phyloP scores from a whole-genome alignment of 208 protist species.

The Leptomonas pyrrhocoris region DNA sequence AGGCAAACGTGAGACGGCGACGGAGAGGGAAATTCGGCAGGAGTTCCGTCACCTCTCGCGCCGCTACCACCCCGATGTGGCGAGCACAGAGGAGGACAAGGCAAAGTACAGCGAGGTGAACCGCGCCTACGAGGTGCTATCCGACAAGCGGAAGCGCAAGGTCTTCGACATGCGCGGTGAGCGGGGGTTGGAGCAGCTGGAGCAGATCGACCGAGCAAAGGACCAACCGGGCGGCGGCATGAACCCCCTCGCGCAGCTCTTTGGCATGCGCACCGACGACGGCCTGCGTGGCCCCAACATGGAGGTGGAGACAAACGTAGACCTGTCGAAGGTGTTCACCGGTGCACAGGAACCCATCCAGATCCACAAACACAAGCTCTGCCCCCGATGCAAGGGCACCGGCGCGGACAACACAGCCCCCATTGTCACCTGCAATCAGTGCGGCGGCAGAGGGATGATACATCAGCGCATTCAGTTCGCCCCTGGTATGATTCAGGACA shows the following conservation, averaged over 20 bases:
- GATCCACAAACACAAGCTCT: slow-evolving; percentile 90
- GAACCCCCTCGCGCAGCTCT: slow-evolving; percentile 57
- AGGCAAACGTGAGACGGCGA: slow-evolving; percentile 59
- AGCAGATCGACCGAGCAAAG: slow-evolving; percentile 41
- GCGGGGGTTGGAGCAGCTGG: slow-evolving; percentile 80
- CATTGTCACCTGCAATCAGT: slow-evolving; percentile 53
- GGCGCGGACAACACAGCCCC: slow-evolving; percentile 38
- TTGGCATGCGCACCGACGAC: slow-evolving; percentile 48
- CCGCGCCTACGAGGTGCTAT: slow-evolving; percentile 92
- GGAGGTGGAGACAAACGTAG: slow-evolving; percentile 71
- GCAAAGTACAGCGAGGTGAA: slow-evolving; percentile 77
- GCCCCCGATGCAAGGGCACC: slow-evolving; percentile 66
- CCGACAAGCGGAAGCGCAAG: slow-evolving; percentile 85
- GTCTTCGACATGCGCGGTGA: slow-evolving; percentile 94
- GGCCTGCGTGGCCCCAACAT: slow-evolving; percentile 80
- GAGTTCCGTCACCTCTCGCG: slow-evolving; percentile 75
- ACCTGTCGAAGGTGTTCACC: slow-evolving; percentile 94
- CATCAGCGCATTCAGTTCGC: slow-evolving; percentile 72
- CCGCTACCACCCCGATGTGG: slow-evolving; percentile 86
- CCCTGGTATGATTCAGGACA: slow-evolving; percentile 76
- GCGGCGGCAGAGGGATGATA: slow-evolving; percentile 67
- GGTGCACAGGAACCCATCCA: slow-evolving; percentile 75
- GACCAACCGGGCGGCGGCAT: slow-evolving; percentile 27
- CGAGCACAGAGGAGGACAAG: slow-evolving; percentile 52
- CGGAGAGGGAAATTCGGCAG: slow-evolving; percentile 83